Evolutionary conservation across 1,284 basidiomycete genomes (phyloP), one percentile per base, ranked within the genome.

Genomic region (Paramarasmius palmivorus): DNA sequence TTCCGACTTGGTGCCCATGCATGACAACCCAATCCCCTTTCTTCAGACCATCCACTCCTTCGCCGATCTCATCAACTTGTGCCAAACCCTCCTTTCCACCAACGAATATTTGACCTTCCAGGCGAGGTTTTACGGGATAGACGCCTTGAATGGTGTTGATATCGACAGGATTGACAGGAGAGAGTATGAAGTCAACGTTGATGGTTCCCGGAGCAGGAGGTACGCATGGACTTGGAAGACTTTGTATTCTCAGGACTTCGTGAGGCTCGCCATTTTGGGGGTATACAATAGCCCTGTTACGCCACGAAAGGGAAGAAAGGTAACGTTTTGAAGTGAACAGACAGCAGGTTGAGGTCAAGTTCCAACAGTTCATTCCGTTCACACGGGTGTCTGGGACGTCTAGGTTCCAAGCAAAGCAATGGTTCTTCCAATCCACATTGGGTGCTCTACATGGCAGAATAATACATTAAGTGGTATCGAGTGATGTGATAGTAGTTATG

Each of bases 41-140:
- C 47, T 73, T 65, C 26, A 92, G 62, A 4, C 65, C 72, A 4
- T 65, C 58, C 9, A 86, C 82, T 17, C 74, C 79, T 3, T 72
- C 63, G 2, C 87, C 87, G 1, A 88, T 73, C 8, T 80, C 78
- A 7, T 76, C 74, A 4, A 94, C 82, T 54, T 82, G 74, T 2
- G 84, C 92, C 3, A 92, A 67, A 1, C 89, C 92, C 67, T 94
- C 92, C 61, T 92, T 93, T 6, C 92, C 92, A 37, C 77, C 85
- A 4, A 93, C 76, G 61, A 77, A 88, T 7, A 83, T 71, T 2
- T 76, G 65, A 10, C 69, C 46, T 0, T 72, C 65, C 20, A 73
- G 70, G 1, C 60, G 62, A 0, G 90, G 88, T 59, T 83, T 85
- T 14, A 79, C 68, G 0, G 92, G 91, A 64, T 93, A 93, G 15